Evolutionary conservation across 1,139 yeast genomes (phyloP).

Genomic region (Candida sanyaensis): DNA sequence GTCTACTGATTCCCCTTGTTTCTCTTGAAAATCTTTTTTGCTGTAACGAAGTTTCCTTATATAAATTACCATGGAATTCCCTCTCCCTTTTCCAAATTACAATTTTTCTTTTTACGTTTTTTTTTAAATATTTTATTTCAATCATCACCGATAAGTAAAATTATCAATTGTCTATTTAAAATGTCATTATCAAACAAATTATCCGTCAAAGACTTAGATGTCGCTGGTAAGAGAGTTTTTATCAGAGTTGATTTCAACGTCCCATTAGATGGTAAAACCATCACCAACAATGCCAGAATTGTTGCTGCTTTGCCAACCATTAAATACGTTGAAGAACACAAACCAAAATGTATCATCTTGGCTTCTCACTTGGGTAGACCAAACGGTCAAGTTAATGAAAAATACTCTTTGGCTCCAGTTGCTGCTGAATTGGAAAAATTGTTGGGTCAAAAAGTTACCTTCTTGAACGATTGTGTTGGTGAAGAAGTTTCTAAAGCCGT

Average conservation of each 20-base stretch:
- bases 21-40: background rate
- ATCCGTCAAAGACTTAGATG: constrained; percentile 85
- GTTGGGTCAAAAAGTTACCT: constrained; percentile 66
- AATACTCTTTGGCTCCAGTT: constrained; percentile 90
- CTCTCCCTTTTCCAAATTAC: background rate
- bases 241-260: constrained; percentile 98
- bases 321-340: constrained; percentile 84
- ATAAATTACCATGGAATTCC: background rate
- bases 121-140: constrained; percentile 2
- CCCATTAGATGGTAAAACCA: constrained; percentile 91
- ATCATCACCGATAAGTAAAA: constrained; percentile 1
- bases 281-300: constrained; percentile 98
- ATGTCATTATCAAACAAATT: constrained; percentile 94
- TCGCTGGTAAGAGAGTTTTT: constrained; percentile 88
- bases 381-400: constrained; percentile 80
- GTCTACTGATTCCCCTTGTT: constrained; percentile 1
- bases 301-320: constrained; percentile 98
- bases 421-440: constrained; percentile 80
- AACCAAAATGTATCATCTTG: constrained; percentile 84
- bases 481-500: constrained; percentile 78
- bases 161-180: constrained; percentile 12
- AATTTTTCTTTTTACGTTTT: background rate
- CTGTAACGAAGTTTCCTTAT: background rate
- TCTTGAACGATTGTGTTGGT: constrained; percentile 89
- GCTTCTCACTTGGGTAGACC: constrained; percentile 99